A percentile compares a stretch with the other conserved stretches of the same genome.
Evolutionary conservation across 2,329 filamentous ascomycete species (phyloP).

Genomic region (Zarea fungicola): DNA sequence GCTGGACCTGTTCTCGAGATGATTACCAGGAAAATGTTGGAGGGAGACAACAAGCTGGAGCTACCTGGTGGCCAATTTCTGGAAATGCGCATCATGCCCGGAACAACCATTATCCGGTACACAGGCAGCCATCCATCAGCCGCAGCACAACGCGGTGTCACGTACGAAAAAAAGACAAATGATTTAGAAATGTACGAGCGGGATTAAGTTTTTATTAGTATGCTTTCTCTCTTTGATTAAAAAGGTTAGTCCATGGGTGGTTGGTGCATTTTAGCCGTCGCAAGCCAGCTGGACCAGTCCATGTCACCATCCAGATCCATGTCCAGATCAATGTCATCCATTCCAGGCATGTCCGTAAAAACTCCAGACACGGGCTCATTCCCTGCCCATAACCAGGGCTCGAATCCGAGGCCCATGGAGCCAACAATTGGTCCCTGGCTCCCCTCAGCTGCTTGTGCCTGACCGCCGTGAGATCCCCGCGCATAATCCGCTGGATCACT

Average conservation of each 20-base stretch:
- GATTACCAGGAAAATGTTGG: neutral
- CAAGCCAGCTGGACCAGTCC: constrained; percentile 13
- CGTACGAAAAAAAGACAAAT: neutral
- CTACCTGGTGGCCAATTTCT: constrained; percentile 6
- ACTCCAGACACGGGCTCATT: constrained; percentile 21
- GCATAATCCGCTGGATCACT: no score
- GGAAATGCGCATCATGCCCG: neutral
- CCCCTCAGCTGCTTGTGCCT: no score
- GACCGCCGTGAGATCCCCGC: no score
- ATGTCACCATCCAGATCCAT: constrained; percentile 25
- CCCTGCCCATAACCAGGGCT: constrained; percentile 30
- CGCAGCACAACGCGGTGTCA: neutral
- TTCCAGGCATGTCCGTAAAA: constrained; percentile 16
- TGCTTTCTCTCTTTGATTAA: neutral
- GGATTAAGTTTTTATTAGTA: neutral
- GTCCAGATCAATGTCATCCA: constrained; percentile 16
- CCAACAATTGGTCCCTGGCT: constrained; percentile 1
- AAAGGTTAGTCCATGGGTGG: neutral
- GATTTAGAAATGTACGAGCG: neutral
- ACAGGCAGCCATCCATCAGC: neutral
- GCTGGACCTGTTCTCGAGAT: constrained; percentile 17
- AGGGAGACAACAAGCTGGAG: neutral
- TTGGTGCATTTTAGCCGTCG: neutral
- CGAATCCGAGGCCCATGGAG: constrained; percentile 14
- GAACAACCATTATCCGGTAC: constrained; percentile 8